Base-by-base conservation (phyloP, 768 basidiomycete species). In the Lentinula boryana region DNA sequence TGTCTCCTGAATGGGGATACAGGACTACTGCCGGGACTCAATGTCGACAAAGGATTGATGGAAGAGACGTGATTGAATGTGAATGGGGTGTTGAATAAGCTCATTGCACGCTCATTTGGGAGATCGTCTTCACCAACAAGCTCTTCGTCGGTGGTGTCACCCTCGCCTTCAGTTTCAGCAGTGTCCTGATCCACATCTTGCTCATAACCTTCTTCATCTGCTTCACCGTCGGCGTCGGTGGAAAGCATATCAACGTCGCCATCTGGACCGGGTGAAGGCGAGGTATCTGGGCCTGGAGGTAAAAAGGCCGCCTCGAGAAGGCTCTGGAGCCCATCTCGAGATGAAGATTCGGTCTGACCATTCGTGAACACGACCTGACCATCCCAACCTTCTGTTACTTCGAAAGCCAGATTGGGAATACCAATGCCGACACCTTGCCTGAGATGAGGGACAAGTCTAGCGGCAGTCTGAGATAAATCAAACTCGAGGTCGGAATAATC, bases 121-220 rank as follows among this genome's bases (percentile, higher is more conserved):
- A 90, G 75, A 59, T 87, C 84, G 62, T 85, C 81, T 8, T 84
- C 81, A 58, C 87, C 89, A n/a, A 92, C 85, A 55, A 92, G 84
- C 63, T 93, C 90, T 63, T 91, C 88, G 68, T 92, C 91, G 1
- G 91, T 92, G 3, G 90, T 90, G 63, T 91, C 88, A 1, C 89
- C 88, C 5, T 84, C 86, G 60, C 76, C 81, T 41, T 79, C 83
- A 50, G 76, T 66, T 31, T 64, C 65, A n/a, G 74, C 73, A n/a
- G 69, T 70, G 16, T 68, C 60, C 27, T 23, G 52, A 32, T 55
- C 79, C 31, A 70, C 76, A 58, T 81, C 81, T 60, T 82, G 74
- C 60, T 77, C 76, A 58, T 83, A 75, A 31, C 79, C 77, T 5
- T 70, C 79, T 38, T 80, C 80, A 44, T 78, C 77, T 65, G 70